These are phyloP conservation scores for Daldinia decipiens DNA, from an alignment of 495 filamentous ascomycete species.

Conservation along the genomic window DNA sequence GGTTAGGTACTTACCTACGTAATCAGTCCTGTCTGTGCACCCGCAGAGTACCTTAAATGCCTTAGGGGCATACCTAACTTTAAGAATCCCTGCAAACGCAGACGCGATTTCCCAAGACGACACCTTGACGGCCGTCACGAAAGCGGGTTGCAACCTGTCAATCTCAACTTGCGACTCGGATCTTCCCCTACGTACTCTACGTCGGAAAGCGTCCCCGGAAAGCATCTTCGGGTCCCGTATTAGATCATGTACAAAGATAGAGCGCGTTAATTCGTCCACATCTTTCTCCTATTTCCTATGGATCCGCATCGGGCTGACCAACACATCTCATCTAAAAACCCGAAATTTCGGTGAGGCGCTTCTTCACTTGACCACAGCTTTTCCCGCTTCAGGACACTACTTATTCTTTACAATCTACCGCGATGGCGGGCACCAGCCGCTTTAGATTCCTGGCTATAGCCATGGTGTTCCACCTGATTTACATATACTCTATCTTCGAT, in stretches of 20 bases:
- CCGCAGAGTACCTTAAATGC: neutral
- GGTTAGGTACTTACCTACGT: constrained; percentile 25
- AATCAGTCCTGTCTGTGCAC: constrained; percentile 28
- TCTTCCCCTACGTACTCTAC: constrained; percentile 1
- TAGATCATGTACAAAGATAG: constrained; percentile 21
- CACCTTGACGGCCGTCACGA: constrained; percentile 34
- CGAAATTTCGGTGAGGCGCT: constrained; percentile 6
- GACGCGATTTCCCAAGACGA: constrained; percentile 31
- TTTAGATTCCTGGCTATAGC: constrained; percentile 91
- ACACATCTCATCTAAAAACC: constrained; percentile 11
- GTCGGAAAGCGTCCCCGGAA: too few relatives aligned
- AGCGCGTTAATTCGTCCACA: constrained; percentile 10
- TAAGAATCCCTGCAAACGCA: constrained; percentile 36
- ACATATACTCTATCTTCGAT: constrained; percentile 97
- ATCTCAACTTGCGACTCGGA: constrained; percentile 15
- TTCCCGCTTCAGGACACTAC: constrained; percentile 28
- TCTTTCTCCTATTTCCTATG: constrained; percentile 26
- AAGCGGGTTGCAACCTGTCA: constrained; percentile 20
- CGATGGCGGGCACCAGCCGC: constrained; percentile 83
- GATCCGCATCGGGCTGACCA: constrained; percentile 24
- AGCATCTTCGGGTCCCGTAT: neutral
- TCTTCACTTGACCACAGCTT: constrained; percentile 16
- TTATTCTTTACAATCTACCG: constrained; percentile 18
- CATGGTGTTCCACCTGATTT: constrained; percentile 92
- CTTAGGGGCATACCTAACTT: too few relatives aligned